Base-by-base conservation (phyloP, 495 filamentous ascomycete genomes). In the Podospora conica region DNA sequence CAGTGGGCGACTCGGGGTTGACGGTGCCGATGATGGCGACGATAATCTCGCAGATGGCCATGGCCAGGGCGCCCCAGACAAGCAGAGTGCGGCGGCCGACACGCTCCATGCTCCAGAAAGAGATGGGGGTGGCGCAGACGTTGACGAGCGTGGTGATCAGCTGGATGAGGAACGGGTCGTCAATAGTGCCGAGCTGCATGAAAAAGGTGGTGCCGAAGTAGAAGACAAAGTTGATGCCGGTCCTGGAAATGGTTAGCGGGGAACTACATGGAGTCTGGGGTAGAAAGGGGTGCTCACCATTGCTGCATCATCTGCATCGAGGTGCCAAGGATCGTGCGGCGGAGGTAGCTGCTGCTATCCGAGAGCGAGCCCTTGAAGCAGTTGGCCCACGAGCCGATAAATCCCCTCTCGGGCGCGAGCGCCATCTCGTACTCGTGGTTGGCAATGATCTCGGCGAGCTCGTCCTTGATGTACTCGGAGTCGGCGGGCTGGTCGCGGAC, bases 161-260 rank as follows among this genome's bases (percentile, higher is more conserved):
- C 63, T 80, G 84, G 73, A 93, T 90, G 55, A 94, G 76, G 83
- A 96, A 96, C 65, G 90, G 84, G 79, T 93, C 86, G 53, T 70
- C 67, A 71, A 95, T 89, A 66, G 88, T 85, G 61, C 84, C 82
- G n/a, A 88, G 86, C 58, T 88, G 81, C 73, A 85, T 79, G 81
- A 95, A 90, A 84, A 93, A 94, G 56, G 87, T 84, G 53, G 90
- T 91, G 56, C 87, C 87, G 71, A 89, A 94, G 82, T 93, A 96
- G 84, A 96, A 94, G 79, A 96, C 86, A 79, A 94, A 94, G 83
- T 96, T 94, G 78, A 92, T 85, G 77, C 73, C 73, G 11, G 71
- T 75, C 90, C 90, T 31, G 88, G 33, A 11, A 60, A 40, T n/a
- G 29, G 31, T 48, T 53, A 62, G 29, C 21, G 9, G 2, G 9